A percentile compares a stretch with the other conserved stretches of the same genome.
Conservation (phyloP, 176 grass and related monocot species). For the Phoenix roebelenii region DNA sequence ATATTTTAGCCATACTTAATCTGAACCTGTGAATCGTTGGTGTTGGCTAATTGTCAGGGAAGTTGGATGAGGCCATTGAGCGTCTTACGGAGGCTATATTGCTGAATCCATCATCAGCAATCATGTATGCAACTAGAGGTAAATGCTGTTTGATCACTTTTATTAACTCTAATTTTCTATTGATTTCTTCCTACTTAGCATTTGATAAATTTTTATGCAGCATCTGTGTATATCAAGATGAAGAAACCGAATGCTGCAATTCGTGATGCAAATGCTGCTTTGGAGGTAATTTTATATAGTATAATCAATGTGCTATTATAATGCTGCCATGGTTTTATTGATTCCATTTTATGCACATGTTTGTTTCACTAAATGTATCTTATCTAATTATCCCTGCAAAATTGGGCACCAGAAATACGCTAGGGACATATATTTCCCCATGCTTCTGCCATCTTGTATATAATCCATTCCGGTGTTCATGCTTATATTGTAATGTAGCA, state of each 20-base stretch:
- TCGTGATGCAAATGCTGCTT: constrained; percentile 79
- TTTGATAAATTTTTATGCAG: constrained; percentile 22
- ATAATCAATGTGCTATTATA: not conserved
- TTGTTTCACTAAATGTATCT: no score
- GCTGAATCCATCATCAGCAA: constrained; percentile 78
- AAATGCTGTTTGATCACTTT: not conserved
- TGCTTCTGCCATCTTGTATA: no score
- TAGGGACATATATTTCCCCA: no score
- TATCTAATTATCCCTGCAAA: no score
- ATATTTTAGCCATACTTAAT: not conserved
- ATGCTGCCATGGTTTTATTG: not conserved
- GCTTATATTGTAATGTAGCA: no score
- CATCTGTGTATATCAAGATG: constrained; percentile 91
- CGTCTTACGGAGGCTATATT: constrained; percentile 84
- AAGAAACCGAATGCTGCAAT: constrained; percentile 93
- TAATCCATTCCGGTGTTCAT: no score
- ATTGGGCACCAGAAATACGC: no score
- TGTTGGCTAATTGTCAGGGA: constrained; percentile 37
- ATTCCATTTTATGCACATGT: not conserved
- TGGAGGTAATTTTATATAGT: constrained; percentile 43
- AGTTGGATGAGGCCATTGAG: constrained; percentile 70
- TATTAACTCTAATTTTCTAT: no score
- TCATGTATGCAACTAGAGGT: constrained; percentile 98
- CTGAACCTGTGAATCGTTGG: not conserved
- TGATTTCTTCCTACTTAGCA: no score